Evolutionary conservation across 768 basidiomycete species (phyloP), one percentile per base, ranked within the genome.

Genomic region (Tylopilus subfusipes): DNA sequence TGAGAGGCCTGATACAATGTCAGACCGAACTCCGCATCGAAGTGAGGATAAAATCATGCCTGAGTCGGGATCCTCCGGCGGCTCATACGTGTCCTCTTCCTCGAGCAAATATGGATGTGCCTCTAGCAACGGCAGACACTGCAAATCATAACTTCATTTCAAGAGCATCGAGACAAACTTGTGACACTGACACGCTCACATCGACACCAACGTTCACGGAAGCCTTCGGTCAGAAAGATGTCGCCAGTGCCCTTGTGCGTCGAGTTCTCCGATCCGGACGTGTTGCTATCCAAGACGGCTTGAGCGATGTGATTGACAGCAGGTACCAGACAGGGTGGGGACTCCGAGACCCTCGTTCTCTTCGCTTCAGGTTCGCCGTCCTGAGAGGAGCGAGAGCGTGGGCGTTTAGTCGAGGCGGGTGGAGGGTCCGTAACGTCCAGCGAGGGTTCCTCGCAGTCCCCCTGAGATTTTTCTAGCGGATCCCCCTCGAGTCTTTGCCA

Each of bases 1-100:
- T 18, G 90, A 88, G 47, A 91, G 73, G 24, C 82, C 90, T 38
- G 40, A 10, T 54, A 51, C 21, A 6, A 30, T 24, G 40, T 59
- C 12, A 36, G 54, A 0, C 8, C 10, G 6, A 14, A 33, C 30
- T 12, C n/a, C 4, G 5, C 18, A 44, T 40, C 5, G 5, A 11
- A 22, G 27, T 2, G 4, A 38, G 21, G 5, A 34, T 9, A 39
- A 12, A 2, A 46, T 33, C 55, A n/a, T 54, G 84, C 90, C 83
- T 56, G 84, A 90, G 65, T 93, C 91, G 11, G 91, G 90, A 69
- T 93, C 91, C 63, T 89, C 84, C 4, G 90, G 91, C 1, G 88
- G 89, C 65, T 90, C 87, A 56, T 90, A 93, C 0, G 85, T 90
- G 39, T 90, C 88, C 58, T 93, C 91, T 67, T 88, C 88, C 57